Evolutionary conservation across 352 stramenopile genomes (phyloP), one percentile per base, ranked within the genome.

Genomic region (Phytophthora nicotianae): DNA sequence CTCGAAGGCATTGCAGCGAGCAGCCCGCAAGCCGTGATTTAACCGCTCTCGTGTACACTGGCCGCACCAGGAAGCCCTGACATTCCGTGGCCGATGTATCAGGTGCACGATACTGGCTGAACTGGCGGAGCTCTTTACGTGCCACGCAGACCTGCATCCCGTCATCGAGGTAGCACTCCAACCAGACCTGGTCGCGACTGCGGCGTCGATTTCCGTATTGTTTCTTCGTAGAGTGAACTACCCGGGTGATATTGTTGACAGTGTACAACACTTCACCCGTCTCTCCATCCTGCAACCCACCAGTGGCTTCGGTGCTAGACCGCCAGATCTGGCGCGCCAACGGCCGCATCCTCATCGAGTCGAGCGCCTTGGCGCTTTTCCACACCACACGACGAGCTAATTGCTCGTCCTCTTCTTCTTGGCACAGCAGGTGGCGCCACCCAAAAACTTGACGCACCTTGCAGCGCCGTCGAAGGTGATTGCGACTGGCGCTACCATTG

Each of bases 101-200:
- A 10, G 65, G 61, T 9, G 58, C 56, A 7, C 50, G 42, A 32
- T 73, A 72, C 29, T 75, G 59, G 26, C 45, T 62, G 37, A 81
- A 81, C n/a, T 72, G 70, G 14, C 62, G 62, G 13, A 83, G 61
- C 46, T 83, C 72, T 42, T 79, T 81, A 32, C 70, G 63, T 5
- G 64, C 75, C 50, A 83, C 71, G 45, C 72, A 83, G 16, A 83
- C 42, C 40, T 79, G 70, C 42, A 68, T 45, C 7, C 72, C 69
- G 27, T 71, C 55, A 47, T 81, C 70, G 5, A 79, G 52, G n/a
- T 70, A 73, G 24, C 75, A 77, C 63, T 83, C 75, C 11, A 83
- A 33, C 75, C 75, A 83, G 33, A 83, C 43, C 54, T 77, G 72
- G 23, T 65, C 50, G 21, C 57, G 55, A 47, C 42, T 20, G 19